Conservation (phyloP, 2,329 filamentous ascomycete genomes). For the Aureobasidium mangrovei region DNA sequence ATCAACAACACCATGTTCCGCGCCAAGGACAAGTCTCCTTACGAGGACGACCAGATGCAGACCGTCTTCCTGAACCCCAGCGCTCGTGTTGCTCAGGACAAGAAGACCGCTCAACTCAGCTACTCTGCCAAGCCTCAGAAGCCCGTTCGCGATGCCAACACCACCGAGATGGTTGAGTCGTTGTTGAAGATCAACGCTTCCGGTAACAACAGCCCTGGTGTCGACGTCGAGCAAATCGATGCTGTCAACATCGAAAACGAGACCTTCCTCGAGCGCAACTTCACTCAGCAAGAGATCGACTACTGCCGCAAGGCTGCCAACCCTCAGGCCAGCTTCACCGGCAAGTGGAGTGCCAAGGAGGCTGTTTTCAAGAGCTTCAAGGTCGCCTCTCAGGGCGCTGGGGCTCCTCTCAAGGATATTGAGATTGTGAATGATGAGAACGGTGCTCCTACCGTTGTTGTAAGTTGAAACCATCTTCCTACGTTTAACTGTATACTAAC, state of each 20-base stretch:
- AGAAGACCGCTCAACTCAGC: slow-evolving; percentile 71
- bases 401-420: slow-evolving; percentile 86
- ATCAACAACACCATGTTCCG: slow-evolving; percentile 98
- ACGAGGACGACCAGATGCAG: slow-evolving; percentile 77
- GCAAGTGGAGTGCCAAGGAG: slow-evolving; percentile 95
- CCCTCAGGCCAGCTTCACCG: slow-evolving; percentile 85
- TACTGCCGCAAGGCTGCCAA: slow-evolving; percentile 77
- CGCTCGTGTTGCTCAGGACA: slow-evolving; percentile 74
- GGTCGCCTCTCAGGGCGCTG: slow-evolving; percentile 76
- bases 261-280: slow-evolving; percentile 91
- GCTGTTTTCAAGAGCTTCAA: slow-evolving; percentile 97
- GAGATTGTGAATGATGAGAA: slow-evolving; percentile 76
- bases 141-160: slow-evolving; percentile 53
- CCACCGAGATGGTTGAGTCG: slow-evolving; percentile 66
- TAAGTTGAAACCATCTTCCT: slow-evolving; percentile 44
- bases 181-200: slow-evolving; percentile 54
- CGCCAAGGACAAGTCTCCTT: slow-evolving; percentile 85
- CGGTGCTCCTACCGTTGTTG: slow-evolving; percentile 74
- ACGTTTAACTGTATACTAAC: slow-evolving; percentile 16
- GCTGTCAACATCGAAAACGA: slow-evolving; percentile 89
- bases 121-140: slow-evolving; percentile 65
- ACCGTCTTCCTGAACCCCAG: slow-evolving; percentile 90
- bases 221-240: slow-evolving; percentile 84
- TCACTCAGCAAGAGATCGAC: slow-evolving; percentile 71
- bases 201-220: slow-evolving; percentile 66